These are phyloP conservation scores for Agaricus subrufescens DNA, from an alignment of 768 basidiomycete species.

Conservation along the genomic window DNA sequence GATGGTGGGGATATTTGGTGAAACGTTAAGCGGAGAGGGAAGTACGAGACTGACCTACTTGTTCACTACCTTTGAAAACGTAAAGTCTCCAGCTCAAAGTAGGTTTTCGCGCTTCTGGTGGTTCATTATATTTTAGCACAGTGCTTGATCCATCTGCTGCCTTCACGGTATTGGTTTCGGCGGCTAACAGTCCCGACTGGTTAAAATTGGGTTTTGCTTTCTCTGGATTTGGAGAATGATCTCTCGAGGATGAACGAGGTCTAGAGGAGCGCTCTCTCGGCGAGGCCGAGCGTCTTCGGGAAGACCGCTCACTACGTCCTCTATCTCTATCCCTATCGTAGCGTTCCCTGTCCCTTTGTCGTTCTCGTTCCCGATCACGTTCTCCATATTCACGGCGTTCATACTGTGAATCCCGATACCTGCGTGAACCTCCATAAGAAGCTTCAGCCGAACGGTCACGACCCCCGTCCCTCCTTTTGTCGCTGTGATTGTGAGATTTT, in stretches of 20 bases:
- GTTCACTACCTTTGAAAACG: slow-evolving; percentile 94
- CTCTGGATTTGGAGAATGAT: slow-evolving; percentile 15
- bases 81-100: slow-evolving; percentile 88
- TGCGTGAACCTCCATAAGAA: background rate
- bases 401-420: slow-evolving; percentile 3
- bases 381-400: slow-evolving; percentile 24
- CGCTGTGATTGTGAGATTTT: background rate
- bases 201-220: slow-evolving; percentile 88
- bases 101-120: slow-evolving; percentile 95
- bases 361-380: slow-evolving; percentile 37
- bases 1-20: background rate
- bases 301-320: slow-evolving; percentile 23
- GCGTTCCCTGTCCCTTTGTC: slow-evolving; percentile 38
- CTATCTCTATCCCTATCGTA: slow-evolving; percentile 28
- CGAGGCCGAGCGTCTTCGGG: slow-evolving; percentile 53
- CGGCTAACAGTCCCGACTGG: slow-evolving; percentile 86
- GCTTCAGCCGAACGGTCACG: background rate
- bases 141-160: slow-evolving; percentile 71
- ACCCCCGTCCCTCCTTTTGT: background rate
- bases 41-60: slow-evolving; percentile 63
- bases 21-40: background rate
- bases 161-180: slow-evolving; percentile 90
- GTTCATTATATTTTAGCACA: slow-evolving; percentile 96
- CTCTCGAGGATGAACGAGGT: slow-evolving; percentile 40
- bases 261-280: slow-evolving; percentile 43